phyloP scores from a whole-genome alignment of 805 yeast genomes.

The Lachancea sp. region DNA sequence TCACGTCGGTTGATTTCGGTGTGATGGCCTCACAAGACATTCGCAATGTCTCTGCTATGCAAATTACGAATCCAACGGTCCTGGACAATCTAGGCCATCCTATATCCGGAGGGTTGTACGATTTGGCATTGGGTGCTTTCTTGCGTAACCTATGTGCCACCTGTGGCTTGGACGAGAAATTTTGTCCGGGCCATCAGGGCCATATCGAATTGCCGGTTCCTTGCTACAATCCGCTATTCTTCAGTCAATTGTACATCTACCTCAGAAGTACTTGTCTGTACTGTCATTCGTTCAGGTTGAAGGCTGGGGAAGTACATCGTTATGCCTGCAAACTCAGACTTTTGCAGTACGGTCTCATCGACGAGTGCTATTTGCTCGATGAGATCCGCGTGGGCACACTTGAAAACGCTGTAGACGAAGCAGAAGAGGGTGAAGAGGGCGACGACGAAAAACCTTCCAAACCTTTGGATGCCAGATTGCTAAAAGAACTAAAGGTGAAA shows the following conservation, averaged over 20 bases:
- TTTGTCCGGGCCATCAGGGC: constrained; percentile 98
- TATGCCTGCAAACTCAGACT: constrained; percentile 71
- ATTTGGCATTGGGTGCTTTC: constrained; percentile 92
- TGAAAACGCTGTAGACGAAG: constrained; percentile 35
- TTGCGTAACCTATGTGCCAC: constrained; percentile 83
- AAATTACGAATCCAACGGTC: constrained; percentile 91
- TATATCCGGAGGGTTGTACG: constrained; percentile 86
- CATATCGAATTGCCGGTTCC: constrained; percentile 96
- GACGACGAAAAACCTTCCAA: constrained; percentile 32
- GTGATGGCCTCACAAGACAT: constrained; percentile 77
- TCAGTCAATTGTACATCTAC: constrained; percentile 80
- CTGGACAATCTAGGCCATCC: constrained; percentile 96
- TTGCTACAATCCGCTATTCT: constrained; percentile 89
- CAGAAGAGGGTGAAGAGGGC: constrained; percentile 38
- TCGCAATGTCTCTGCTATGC: constrained; percentile 83
- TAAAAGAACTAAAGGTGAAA: constrained; percentile 45
- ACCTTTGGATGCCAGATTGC: constrained; percentile 35
- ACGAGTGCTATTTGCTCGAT: constrained; percentile 72
- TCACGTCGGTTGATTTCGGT: constrained; percentile 86
- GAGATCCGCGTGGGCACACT: constrained; percentile 38
- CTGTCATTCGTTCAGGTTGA: constrained; percentile 81
- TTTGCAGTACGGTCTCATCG: constrained; percentile 80
- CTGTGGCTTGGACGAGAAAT: constrained; percentile 90
- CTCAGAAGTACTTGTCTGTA: constrained; percentile 81
- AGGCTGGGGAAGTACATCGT: constrained; percentile 62